phyloP scores from a whole-genome alignment of 1,284 basidiomycete genomes.

The Puccinia coronata region DNA sequence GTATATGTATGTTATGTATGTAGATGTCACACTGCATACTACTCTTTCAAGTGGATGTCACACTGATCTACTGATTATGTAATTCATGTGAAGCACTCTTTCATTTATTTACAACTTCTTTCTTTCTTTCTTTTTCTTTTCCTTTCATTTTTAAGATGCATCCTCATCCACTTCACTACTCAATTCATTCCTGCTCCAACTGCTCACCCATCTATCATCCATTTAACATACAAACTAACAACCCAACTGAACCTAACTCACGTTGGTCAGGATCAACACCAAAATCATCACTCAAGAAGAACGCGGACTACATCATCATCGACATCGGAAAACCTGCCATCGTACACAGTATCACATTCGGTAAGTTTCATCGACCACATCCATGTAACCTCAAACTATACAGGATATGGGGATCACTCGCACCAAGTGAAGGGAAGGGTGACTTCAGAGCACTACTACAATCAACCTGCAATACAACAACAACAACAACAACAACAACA shows the following conservation, averaged over 20 bases:
- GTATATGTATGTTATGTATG: no score
- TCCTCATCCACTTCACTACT: constrained; percentile 30
- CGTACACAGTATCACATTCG: constrained; percentile 35
- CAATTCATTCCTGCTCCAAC: constrained; percentile 46
- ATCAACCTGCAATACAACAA: neutral
- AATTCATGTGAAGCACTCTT: no score
- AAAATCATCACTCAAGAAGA: constrained; percentile 8
- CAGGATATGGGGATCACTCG: constrained; percentile 44
- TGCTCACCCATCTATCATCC: constrained; percentile 42
- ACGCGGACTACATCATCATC: constrained; percentile 47
- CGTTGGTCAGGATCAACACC: constrained; percentile 46
- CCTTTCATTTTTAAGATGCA: no score
- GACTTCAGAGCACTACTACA: constrained; percentile 44
- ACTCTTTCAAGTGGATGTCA: no score
- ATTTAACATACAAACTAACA: constrained; percentile 39
- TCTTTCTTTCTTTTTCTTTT: no score
- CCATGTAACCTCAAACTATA: constrained; percentile 47
- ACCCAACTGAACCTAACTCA: constrained; percentile 34
- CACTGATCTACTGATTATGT: no score
- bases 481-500: neutral
- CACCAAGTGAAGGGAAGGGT: constrained; percentile 43
- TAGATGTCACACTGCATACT: no score
- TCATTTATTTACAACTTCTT: no score
- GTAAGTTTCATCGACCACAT: constrained; percentile 46
- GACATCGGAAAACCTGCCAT: constrained; percentile 46